Conservation (phyloP, 805 yeast genomes). For the Candida pseudofarinosa region DNA sequence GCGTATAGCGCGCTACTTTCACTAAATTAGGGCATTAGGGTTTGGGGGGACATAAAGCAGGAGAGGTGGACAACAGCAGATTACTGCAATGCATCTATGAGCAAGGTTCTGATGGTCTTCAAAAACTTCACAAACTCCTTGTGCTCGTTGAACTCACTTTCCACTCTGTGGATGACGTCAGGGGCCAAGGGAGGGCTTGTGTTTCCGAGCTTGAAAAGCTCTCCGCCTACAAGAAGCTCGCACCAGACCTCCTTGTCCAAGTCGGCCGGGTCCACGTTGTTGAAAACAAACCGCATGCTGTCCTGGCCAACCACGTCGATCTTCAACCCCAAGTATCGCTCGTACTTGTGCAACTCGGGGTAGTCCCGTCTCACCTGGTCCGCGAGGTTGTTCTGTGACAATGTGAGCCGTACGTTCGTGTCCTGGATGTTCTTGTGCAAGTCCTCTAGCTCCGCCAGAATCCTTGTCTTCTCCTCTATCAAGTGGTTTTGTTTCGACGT, state of each 20-base stretch:
- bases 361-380: conserved; percentile 45
- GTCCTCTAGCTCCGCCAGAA: conserved; percentile 23
- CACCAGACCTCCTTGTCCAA: conserved; percentile 39
- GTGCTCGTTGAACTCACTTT: conserved; percentile 21
- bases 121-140: conserved; percentile 25
- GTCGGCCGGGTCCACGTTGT: conserved; percentile 43
- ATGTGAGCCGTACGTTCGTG: conserved; percentile 15
- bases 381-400: conserved; percentile 30
- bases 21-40: not conserved
- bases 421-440: conserved; percentile 11
- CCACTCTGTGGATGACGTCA: conserved; percentile 11
- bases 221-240: conserved; percentile 43
- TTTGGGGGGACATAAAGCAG: not conserved
- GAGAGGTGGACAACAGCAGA: not conserved
- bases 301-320: conserved; percentile 49
- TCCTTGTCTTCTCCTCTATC: conserved; percentile 18
- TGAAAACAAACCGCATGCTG: conserved; percentile 45
- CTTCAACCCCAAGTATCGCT: conserved; percentile 50
- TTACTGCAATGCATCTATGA: conserved; percentile 4
- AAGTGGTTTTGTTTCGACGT: conserved; percentile 31
- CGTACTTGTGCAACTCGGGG: conserved; percentile 51
- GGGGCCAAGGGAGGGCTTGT: conserved; percentile 36
- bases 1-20: not conserved
- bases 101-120: conserved; percentile 11
- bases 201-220: conserved; percentile 32